These are phyloP conservation scores for Casuarina glauca DNA, from an alignment of 306 rosid species.

Conservation along the genomic window DNA sequence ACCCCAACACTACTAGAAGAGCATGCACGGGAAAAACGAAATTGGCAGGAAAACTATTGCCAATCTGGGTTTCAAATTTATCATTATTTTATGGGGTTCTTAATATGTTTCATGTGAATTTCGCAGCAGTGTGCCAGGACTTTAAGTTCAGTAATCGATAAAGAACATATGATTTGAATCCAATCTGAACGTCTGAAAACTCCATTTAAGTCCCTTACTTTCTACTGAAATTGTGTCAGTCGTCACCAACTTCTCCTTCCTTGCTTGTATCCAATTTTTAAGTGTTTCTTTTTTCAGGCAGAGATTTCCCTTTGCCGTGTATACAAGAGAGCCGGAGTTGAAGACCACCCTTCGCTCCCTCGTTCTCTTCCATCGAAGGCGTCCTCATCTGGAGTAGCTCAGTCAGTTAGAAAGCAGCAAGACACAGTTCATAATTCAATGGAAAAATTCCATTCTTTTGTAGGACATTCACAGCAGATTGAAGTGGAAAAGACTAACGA, in stretches of 20 bases:
- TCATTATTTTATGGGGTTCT: background rate
- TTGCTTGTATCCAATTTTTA: background rate
- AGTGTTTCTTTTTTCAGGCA: slow-evolving; percentile 39
- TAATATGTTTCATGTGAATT: slow-evolving; percentile 6
- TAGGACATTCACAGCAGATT: slow-evolving; percentile 28
- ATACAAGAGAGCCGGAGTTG: slow-evolving; percentile 95
- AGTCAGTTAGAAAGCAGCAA: slow-evolving; percentile 29
- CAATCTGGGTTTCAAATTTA: background rate
- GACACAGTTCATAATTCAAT: slow-evolving; percentile 32
- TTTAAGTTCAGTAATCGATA: slow-evolving; percentile 21
- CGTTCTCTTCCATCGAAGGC: slow-evolving; percentile 70
- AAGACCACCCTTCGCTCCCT: slow-evolving; percentile 89
- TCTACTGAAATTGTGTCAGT: background rate
- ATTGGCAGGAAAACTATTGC: slow-evolving; percentile 18
- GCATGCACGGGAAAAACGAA: background rate
- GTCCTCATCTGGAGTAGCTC: slow-evolving; percentile 49
- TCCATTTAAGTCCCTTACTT: background rate
- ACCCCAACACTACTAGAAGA: background rate
- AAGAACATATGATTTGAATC: background rate
- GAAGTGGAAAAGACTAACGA: slow-evolving; percentile 42
- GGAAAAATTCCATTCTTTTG: slow-evolving; percentile 44
- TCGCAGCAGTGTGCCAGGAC: slow-evolving; percentile 29
- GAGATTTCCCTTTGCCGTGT: slow-evolving; percentile 96
- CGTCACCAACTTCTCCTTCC: background rate
- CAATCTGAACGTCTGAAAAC: background rate